These are phyloP conservation scores for Echeveria elegans DNA, from an alignment of 164 flowering plant genomes.

Conservation along the genomic window DNA sequence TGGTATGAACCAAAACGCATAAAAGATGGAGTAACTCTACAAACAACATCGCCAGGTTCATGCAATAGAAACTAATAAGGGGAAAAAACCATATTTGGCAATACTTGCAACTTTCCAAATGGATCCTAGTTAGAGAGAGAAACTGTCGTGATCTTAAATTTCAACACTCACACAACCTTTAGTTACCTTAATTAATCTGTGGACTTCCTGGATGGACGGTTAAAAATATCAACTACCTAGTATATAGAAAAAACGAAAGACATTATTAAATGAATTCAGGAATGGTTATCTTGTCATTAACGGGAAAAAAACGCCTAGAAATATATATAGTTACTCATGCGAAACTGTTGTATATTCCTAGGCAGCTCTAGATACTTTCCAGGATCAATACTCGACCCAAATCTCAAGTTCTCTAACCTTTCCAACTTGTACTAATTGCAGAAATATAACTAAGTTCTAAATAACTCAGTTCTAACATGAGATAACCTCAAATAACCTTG, in stretches of 20 bases:
- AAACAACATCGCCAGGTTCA: slow-evolving; percentile 97
- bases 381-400: too few species aligned
- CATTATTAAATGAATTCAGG: neutral
- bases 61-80: too few species aligned
- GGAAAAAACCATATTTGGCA: neutral
- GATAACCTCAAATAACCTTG: too few species aligned
- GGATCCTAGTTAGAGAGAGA: neutral
- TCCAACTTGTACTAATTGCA: too few species aligned
- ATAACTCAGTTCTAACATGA: too few species aligned
- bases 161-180: neutral
- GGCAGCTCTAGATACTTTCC: too few species aligned
- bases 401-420: too few species aligned
- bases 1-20: slow-evolving; percentile 97
- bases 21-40: slow-evolving; percentile 95
- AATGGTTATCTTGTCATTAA: neutral
- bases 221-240: neutral
- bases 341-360: too few species aligned
- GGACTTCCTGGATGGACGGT: neutral
- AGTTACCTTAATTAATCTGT: neutral
- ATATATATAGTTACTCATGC: neutral
- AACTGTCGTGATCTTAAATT: neutral
- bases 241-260: neutral
- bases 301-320: neutral
- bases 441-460: too few species aligned
- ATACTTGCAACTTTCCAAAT: neutral